Evolutionary conservation across 1,284 basidiomycete species (phyloP).

Genomic region (Meira miltonrushii): DNA sequence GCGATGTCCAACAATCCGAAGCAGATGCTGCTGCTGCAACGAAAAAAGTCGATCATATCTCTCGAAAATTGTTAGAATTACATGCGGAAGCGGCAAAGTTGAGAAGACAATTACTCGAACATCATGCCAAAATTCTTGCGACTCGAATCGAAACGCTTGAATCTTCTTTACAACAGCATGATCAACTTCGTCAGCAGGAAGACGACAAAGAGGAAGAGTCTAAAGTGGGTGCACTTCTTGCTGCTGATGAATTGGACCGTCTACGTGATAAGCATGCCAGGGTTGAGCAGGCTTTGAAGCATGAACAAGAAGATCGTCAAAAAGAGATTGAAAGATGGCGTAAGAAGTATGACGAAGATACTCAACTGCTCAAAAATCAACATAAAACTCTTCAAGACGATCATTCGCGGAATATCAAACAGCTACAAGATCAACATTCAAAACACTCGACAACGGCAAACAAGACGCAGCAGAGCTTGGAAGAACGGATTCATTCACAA

Average conservation of each 20-base stretch:
- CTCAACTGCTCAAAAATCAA: neutral
- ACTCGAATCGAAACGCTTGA: conserved; percentile 30
- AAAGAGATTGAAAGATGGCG: conserved; percentile 9
- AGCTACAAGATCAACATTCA: conserved; percentile 1
- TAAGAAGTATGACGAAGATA: conserved; percentile 8
- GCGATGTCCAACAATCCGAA: conserved; percentile 29
- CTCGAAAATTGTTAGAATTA: conserved; percentile 29
- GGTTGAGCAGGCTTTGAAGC: conserved; percentile 14
- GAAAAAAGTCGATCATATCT: conserved; percentile 32
- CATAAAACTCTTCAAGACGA: neutral
- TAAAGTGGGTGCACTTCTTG: conserved; percentile 16
- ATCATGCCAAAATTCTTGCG: conserved; percentile 34
- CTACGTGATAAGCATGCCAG: conserved; percentile 16
- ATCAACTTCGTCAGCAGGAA: conserved; percentile 20
- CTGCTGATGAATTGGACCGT: conserved; percentile 14
- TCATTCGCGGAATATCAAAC: too few relatives aligned
- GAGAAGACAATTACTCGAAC: conserved; percentile 31
- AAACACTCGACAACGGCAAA: neutral
- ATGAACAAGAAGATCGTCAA: conserved; percentile 9
- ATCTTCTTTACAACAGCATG: conserved; percentile 6
- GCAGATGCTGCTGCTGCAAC: conserved; percentile 25
- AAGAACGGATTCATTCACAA: neutral
- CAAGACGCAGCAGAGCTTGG: neutral
- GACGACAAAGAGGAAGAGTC: conserved; percentile 18
- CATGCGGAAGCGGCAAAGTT: conserved; percentile 23